Base-by-base conservation (phyloP, 805 yeast genomes). In the Yarrowia osloensis region DNA sequence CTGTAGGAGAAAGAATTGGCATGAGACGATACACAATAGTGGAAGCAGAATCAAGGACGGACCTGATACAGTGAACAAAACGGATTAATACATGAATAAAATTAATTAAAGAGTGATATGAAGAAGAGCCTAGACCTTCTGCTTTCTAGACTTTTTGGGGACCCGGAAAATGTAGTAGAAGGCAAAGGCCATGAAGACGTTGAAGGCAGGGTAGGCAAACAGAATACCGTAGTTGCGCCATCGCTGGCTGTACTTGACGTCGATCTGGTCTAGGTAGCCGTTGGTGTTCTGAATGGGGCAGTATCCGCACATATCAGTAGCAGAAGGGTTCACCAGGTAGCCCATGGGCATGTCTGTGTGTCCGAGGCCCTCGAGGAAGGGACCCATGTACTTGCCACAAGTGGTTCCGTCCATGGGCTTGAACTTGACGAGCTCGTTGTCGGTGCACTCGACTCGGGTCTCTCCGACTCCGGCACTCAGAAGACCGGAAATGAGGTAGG, bases 91-190 rank as follows among this genome's bases (percentile, higher is more conserved):
- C 4, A 28, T 28, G 7, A 7, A 7, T 35, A 35, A 35, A 52
- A 52, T 42, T 42, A 33, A 22, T 35, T 21, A 35, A 35, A 21
- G 22, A 37, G 37, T 35, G 40, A 35, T 19, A 33, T 49, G 39
- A 49, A 49, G n/a, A 22, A 11, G 17, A n/a, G 28, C 31, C 29
- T 59, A 59, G n/a, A 44, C 66, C 66, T 61, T 61, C 33, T 44
- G 54, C 54, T 44, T 44, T 35, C 54, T 40, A 9, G 39, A 21
- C 66, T 61, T 61, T 26, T 61, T 61, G 54, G 95, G 95, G 69
- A 89, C 94, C 81, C 95, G 85, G n/a, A 86, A 85, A 29, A 85
- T 73, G 88, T 89, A 86, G 81, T 88, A 82, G 69, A 81, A 72
- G 72, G 80, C 83, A 2, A 77, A 66, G 17, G 88, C 80, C 67